Evolutionary conservation across 345 rosid genomes (phyloP).

Genomic region (Sonneratia alba): DNA sequence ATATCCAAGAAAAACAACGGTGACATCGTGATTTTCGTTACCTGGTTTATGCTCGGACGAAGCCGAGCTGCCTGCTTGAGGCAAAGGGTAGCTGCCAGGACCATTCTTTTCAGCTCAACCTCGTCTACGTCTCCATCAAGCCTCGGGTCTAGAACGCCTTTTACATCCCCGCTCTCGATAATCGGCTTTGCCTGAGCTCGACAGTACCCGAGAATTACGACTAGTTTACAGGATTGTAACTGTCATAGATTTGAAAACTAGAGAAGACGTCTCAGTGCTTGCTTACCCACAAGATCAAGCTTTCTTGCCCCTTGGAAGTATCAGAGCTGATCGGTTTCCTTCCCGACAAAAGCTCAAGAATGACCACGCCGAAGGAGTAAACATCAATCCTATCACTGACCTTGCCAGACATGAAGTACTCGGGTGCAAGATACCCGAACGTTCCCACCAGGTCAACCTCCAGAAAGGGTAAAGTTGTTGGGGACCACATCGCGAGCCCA

Average conservation of each 20-base stretch:
- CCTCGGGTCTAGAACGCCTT: conserved; percentile 52
- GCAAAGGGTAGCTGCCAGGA: conserved; percentile 70
- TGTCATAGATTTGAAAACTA: neutral
- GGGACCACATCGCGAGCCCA: conserved; percentile 85
- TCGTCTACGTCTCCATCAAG: conserved; percentile 40
- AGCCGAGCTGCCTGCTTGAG: conserved; percentile 54
- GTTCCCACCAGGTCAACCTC: conserved; percentile 75
- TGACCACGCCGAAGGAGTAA: conserved; percentile 89
- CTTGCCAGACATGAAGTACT: conserved; percentile 93
- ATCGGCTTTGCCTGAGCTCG: conserved; percentile 65
- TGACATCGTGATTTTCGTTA: conserved; percentile 7
- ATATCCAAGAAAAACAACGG: neutral
- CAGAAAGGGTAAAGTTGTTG: conserved; percentile 43
- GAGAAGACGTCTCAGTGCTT: neutral
- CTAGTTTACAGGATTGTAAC: neutral
- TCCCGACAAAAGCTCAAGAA: conserved; percentile 83
- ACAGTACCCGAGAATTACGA: neutral
- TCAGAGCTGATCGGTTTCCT: conserved; percentile 52
- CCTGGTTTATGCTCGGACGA: conserved; percentile 83
- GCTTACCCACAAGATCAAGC: conserved; percentile 96
- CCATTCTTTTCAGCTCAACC: conserved; percentile 57
- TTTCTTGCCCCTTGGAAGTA: conserved; percentile 50
- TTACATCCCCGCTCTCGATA: conserved; percentile 45
- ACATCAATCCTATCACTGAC: conserved; percentile 86
- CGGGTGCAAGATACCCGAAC: conserved; percentile 97